These are phyloP conservation scores for Fulvia fulva DNA, from an alignment of 2,329 filamentous ascomycete species.

Conservation along the genomic window DNA sequence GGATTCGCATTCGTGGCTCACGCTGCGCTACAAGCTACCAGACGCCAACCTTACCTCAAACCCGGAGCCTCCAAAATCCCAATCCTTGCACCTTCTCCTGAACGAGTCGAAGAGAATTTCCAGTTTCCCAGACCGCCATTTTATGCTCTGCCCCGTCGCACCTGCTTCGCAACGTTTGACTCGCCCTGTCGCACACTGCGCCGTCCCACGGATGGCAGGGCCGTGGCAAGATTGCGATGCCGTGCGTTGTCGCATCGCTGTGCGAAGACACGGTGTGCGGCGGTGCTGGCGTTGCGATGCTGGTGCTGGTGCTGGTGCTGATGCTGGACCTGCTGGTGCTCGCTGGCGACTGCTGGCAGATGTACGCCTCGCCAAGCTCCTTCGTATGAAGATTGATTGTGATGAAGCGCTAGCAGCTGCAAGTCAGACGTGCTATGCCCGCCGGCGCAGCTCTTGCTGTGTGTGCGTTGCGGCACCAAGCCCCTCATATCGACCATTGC, in stretches of 20 bases:
- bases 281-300: neutral
- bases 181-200: constrained; percentile 12
- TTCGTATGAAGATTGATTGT: neutral
- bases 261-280: constrained; percentile 1
- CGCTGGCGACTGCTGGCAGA: neutral
- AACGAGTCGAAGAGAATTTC: constrained; percentile 1
- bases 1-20: neutral
- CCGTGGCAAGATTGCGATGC: constrained; percentile 5
- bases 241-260: constrained; percentile 8
- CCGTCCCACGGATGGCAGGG: constrained; percentile 5
- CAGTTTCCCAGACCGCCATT: constrained; percentile 5
- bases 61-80: neutral
- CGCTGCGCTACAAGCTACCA: too few species aligned
- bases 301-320: neutral
- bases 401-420: neutral
- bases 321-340: neutral
- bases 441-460: neutral
- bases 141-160: constrained; percentile 5
- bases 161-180: constrained; percentile 11
- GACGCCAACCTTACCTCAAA: neutral
- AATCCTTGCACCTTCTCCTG: constrained; percentile 4
- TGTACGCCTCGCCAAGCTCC: neutral
- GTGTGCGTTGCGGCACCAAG: neutral
- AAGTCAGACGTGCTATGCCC: neutral
- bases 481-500: neutral